A percentile compares a stretch with the other conserved stretches of the same genome.
Conservation (phyloP, 371 early-diverging fungal genomes). For the Sporodiniella umbellata region DNA sequence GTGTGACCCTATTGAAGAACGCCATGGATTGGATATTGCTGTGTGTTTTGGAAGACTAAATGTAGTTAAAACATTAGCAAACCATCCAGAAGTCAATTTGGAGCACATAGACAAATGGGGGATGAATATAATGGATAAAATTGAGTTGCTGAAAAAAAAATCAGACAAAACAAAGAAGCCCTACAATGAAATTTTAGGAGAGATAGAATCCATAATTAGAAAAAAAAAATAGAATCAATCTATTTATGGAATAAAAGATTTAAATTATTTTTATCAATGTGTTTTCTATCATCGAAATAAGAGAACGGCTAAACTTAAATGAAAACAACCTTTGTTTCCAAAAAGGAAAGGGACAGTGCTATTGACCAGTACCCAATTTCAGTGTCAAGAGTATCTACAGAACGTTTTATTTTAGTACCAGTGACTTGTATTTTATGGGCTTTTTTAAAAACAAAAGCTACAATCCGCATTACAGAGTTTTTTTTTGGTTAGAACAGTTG, state of each 20-base stretch:
- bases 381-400: no score
- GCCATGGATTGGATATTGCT: conserved; percentile 40
- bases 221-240: conserved; percentile 2
- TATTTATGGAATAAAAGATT: not conserved
- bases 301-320: no score
- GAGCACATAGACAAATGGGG: conserved; percentile 36
- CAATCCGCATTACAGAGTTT: no score
- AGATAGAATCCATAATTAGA: conserved; percentile 11
- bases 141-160: conserved; percentile 19
- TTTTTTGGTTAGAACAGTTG: no score
- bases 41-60: conserved; percentile 29
- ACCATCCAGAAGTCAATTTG: conserved; percentile 19
- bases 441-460: no score
- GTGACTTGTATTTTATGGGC: no score
- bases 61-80: conserved; percentile 32
- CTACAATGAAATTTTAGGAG: conserved; percentile 1
- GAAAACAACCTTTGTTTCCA: no score
- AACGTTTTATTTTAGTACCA: no score
- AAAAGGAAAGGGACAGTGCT: no score
- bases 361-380: no score
- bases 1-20: conserved; percentile 38
- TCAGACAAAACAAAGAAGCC: not conserved
- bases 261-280: no score
- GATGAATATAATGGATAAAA: conserved; percentile 21
- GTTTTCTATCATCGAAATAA: no score